Conservation (phyloP, 805 yeast species). For the Zygosaccharomyces gambellarensis region DNA sequence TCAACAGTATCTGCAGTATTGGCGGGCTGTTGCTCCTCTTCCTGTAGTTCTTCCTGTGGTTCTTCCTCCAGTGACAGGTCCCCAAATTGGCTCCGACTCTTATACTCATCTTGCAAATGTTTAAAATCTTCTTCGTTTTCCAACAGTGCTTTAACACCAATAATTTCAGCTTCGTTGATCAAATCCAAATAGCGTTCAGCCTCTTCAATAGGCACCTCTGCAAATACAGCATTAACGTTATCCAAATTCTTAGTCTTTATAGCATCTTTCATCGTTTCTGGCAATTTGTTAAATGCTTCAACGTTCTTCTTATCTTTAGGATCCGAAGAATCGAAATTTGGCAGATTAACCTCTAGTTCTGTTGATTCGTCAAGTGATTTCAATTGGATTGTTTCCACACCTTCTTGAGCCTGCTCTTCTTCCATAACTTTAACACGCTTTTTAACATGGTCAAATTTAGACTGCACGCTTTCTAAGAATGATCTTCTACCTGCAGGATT, state of each 20-base stretch:
- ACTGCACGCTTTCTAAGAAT: conserved; percentile 66
- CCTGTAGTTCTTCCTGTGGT: conserved; percentile 5
- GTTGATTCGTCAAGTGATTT: conserved; percentile 82
- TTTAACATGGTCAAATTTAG: conserved; percentile 71
- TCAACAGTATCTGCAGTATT: conserved; percentile 41
- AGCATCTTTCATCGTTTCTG: conserved; percentile 66
- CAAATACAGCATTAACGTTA: conserved; percentile 78
- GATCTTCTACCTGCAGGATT: conserved; percentile 62
- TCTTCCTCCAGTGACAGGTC: conserved; percentile 19
- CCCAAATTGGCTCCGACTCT: conserved; percentile 17
- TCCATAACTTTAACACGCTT: conserved; percentile 65
- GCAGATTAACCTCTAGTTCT: conserved; percentile 65
- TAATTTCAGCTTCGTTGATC: conserved; percentile 75
- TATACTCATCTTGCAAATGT: conserved; percentile 46
- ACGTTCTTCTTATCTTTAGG: conserved; percentile 41
- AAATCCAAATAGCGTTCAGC: conserved; percentile 74
- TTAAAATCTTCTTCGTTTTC: conserved; percentile 70
- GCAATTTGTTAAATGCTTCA: conserved; percentile 53
- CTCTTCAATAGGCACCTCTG: conserved; percentile 61
- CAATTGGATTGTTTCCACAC: conserved; percentile 79
- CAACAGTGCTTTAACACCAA: conserved; percentile 71
- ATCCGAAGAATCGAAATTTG: conserved; percentile 50
- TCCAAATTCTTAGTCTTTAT: conserved; percentile 67
- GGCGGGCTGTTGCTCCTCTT: conserved; percentile 16
- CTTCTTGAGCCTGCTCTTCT: conserved; percentile 48